Evolutionary conservation across 176 grass and related monocot genomes (phyloP).

Genomic region (Oryza rufipogon): DNA sequence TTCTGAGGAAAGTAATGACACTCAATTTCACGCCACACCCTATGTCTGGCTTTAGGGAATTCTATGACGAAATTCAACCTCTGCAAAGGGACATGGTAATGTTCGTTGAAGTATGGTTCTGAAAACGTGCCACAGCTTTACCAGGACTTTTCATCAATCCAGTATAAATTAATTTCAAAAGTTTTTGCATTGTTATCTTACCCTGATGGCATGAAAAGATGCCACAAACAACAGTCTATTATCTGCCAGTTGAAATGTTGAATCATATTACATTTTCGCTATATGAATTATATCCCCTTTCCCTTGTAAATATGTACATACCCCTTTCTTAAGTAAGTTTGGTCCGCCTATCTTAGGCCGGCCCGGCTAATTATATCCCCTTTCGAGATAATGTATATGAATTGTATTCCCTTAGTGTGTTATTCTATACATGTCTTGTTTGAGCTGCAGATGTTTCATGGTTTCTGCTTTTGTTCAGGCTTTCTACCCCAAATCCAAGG

Average conservation of each 20-base stretch:
- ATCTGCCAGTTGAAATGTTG: neutral
- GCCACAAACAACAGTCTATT: neutral
- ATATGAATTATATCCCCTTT: too few species aligned
- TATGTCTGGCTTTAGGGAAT: slow-evolving; percentile 9
- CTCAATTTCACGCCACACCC: neutral
- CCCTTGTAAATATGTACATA: too few species aligned
- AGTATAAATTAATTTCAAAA: neutral
- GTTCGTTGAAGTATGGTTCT: neutral
- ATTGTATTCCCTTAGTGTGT: neutral
- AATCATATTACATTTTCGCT: neutral
- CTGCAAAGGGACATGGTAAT: neutral
- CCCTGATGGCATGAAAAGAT: neutral
- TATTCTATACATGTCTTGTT: slow-evolving; percentile 4
- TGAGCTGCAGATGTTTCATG: slow-evolving; percentile 10
- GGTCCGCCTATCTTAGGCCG: too few species aligned
- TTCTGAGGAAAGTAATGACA: neutral
- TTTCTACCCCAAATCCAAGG: slow-evolving; percentile 75
- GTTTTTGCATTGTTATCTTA: slow-evolving; percentile 18
- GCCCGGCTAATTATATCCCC: too few species aligned
- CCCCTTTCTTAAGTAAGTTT: too few species aligned
- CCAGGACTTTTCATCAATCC: neutral
- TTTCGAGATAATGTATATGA: neutral
- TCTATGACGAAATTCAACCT: neutral
- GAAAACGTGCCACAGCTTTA: neutral
- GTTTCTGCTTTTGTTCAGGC: slow-evolving; percentile 60